Conservation (phyloP, 2,329 filamentous ascomycete species). For the Paraconiothyrium brasiliense region DNA sequence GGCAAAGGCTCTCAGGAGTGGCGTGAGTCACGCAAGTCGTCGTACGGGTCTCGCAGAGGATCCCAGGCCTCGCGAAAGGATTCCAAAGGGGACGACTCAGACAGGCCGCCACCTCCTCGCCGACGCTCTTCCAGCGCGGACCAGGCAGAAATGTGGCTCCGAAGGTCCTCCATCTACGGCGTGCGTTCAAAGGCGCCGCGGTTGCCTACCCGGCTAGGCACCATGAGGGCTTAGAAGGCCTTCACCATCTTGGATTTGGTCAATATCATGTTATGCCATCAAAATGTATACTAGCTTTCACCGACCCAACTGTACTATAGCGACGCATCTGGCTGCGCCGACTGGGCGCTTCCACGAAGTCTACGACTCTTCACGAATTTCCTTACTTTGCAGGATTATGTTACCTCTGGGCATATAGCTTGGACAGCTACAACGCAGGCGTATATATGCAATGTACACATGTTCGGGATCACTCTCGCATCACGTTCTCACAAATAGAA, state of each 20-base stretch:
- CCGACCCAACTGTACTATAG: conserved; percentile 7
- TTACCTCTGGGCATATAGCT: not conserved
- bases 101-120: not conserved
- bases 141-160: conserved; percentile 5
- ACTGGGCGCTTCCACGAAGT: not conserved
- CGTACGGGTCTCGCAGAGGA: not conserved
- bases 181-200: conserved; percentile 8
- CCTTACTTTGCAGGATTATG: not conserved
- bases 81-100: conserved; percentile 1
- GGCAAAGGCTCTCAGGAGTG: not conserved
- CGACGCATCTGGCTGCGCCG: conserved; percentile 5
- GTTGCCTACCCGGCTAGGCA: conserved; percentile 8
- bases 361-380: conserved; percentile 6
- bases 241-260: not conserved
- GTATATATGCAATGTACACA: not conserved
- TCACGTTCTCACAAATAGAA: not conserved
- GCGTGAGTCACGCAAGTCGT: conserved; percentile 7
- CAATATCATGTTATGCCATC: not conserved
- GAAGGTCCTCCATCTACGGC: conserved; percentile 9
- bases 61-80: conserved; percentile 9
- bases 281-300: conserved; percentile 7
- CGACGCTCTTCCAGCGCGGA: conserved; percentile 11
- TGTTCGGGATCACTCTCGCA: not conserved
- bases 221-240: conserved; percentile 7
- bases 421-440: not conserved